phyloP scores from a whole-genome alignment of 805 yeast species.

The Lipomyces mesembrius region DNA sequence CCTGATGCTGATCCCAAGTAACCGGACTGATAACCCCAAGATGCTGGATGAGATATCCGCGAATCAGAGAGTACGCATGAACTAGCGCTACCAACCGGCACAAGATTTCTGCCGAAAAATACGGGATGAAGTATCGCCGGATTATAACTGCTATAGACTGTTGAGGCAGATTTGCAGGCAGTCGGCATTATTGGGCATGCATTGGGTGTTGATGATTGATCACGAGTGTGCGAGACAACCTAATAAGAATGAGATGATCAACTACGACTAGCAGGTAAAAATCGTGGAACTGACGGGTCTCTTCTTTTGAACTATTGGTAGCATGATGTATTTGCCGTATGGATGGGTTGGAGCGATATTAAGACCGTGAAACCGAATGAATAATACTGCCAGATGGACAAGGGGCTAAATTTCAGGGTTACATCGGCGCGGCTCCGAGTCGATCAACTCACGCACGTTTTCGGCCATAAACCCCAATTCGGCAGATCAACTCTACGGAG shows the following conservation, averaged over 20 bases:
- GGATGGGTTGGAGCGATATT: not conserved
- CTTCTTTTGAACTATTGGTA: constrained; percentile 16
- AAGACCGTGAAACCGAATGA: not conserved
- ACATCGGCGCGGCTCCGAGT: too few species aligned
- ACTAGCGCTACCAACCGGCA: not conserved
- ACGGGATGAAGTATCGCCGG: constrained; percentile 34
- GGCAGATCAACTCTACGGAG: not conserved
- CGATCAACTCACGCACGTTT: too few species aligned
- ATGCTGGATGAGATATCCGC: constrained; percentile 32
- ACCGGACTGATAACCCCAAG: constrained; percentile 25
- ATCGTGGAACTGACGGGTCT: constrained; percentile 13
- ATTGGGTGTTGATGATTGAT: not conserved
- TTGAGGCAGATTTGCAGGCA: not conserved
- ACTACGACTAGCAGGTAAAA: not conserved
- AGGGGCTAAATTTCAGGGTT: too few species aligned
- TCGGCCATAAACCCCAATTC: not conserved
- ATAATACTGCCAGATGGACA: too few species aligned
- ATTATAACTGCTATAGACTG: not conserved
- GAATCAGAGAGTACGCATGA: constrained; percentile 15
- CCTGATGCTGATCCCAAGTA: not conserved
- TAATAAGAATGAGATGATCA: not conserved
- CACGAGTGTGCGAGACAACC: not conserved
- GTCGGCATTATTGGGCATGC: not conserved
- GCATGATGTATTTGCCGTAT: constrained; percentile 6
- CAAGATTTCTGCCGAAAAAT: constrained; percentile 26